A percentile compares a stretch with the other conserved stretches of the same genome.
phyloP scores from a whole-genome alignment of 257 asterid species.

The Solanum sejunctum region DNA sequence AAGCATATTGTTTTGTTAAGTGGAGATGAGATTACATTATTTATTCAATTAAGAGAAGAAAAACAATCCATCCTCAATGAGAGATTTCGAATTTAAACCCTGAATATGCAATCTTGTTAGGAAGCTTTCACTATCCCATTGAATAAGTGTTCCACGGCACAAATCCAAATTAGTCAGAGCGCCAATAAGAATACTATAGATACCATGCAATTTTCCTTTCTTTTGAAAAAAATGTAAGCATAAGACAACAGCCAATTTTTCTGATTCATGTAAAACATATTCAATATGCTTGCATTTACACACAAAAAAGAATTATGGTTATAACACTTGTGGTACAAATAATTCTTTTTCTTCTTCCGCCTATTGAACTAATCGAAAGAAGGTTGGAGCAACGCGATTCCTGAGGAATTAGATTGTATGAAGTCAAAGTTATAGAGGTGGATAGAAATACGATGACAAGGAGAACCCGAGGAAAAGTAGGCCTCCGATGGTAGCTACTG shows the following conservation, averaged over 20 bases:
- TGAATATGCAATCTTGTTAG: neutral
- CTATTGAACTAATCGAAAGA: neutral
- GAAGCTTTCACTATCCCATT: neutral
- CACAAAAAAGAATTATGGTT: neutral
- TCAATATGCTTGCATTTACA: neutral
- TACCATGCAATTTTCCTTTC: too few species aligned
- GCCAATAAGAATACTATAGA: neutral
- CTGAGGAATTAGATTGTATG: constrained; percentile 14
- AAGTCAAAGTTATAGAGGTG: constrained; percentile 48
- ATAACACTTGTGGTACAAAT: neutral
- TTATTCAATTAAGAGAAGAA: neutral
- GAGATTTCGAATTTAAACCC: neutral
- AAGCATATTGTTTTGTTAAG: neutral
- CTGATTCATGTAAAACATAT: neutral
- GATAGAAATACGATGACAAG: constrained; percentile 75
- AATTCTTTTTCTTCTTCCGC: neutral
- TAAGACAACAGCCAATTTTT: neutral
- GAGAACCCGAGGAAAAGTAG: constrained; percentile 87
- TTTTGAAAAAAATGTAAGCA: too few species aligned
- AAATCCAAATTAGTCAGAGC: neutral
- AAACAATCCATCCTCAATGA: neutral
- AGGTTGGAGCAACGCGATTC: neutral
- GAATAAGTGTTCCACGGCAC: neutral
- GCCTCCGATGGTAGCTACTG: constrained; percentile 87
- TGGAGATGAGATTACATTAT: neutral